phyloP scores from a whole-genome alignment of 2,329 filamentous ascomycete species.

The Arthrocladium fulminans region DNA sequence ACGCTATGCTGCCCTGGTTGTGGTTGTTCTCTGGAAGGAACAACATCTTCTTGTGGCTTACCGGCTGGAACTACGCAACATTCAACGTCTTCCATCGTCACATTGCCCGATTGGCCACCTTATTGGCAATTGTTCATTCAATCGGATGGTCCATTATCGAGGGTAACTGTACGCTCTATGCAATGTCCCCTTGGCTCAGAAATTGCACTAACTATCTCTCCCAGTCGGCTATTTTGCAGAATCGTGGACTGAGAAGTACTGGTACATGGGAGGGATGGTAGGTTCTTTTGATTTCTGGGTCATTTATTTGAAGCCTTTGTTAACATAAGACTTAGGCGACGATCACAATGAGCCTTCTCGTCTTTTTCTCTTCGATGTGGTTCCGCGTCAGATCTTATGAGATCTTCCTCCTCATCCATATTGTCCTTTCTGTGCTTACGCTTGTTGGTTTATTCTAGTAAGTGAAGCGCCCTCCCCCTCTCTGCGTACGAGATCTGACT shows the following conservation, averaged over 20 bases:
- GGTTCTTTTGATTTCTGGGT: not conserved
- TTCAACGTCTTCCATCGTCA: conserved; percentile 62
- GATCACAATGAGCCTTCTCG: conserved; percentile 33
- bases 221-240: not conserved
- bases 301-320: not conserved
- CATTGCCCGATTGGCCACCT: conserved; percentile 53
- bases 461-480: conserved; percentile 13
- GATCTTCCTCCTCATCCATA: conserved; percentile 34
- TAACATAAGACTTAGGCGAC: conserved; percentile 23
- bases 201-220: too few relatives aligned
- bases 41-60: conserved; percentile 56
- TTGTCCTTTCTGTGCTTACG: conserved; percentile 31
- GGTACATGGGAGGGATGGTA: conserved; percentile 31
- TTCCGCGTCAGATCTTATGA: conserved; percentile 39
- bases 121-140: conserved; percentile 56
- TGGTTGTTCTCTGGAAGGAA: conserved; percentile 62
- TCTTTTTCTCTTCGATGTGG: conserved; percentile 39
- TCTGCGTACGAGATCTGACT: not conserved
- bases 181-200: too few relatives aligned
- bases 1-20: conserved; percentile 54
- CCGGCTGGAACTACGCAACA: conserved; percentile 59
- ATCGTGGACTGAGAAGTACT: conserved; percentile 29
- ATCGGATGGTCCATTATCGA: conserved; percentile 44
- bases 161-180: not conserved
- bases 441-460: conserved; percentile 43